Conservation (phyloP, 371 early-diverging fungal genomes). For the Modicella reniformis region DNA sequence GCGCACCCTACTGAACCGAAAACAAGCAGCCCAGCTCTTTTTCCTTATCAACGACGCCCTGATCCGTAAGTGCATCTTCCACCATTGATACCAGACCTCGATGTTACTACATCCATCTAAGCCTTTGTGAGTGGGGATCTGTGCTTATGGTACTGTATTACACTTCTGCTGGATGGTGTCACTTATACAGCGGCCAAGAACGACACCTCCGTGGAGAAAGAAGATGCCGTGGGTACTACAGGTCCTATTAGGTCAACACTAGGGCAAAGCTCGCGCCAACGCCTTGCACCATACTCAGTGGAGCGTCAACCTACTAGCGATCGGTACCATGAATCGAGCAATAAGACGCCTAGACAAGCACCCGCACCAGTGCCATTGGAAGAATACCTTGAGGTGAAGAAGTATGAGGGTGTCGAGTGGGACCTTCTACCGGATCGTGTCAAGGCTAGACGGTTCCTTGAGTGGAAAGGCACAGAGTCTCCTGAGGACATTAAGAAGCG, state of each 20-base stretch:
- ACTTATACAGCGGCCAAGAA: slow-evolving; percentile 1
- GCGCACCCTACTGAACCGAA: slow-evolving; percentile 22
- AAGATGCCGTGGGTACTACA: background rate
- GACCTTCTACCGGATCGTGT: slow-evolving; percentile 32
- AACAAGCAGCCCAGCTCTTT: slow-evolving; percentile 27
- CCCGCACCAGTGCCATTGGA: slow-evolving; percentile 24
- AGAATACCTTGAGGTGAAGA: slow-evolving; percentile 46
- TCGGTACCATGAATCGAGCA: slow-evolving; percentile 4
- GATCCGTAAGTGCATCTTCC: slow-evolving; percentile 20
- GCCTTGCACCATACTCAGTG: slow-evolving; percentile 22
- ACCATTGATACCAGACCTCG: no score
- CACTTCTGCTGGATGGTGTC: slow-evolving; percentile 22
- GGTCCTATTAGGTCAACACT: background rate
- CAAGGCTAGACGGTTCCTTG: slow-evolving; percentile 31
- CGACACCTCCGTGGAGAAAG: background rate
- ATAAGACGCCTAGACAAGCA: slow-evolving; percentile 2
- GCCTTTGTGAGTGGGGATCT: no score
- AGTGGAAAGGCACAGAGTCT: slow-evolving; percentile 47
- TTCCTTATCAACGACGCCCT: slow-evolving; percentile 33
- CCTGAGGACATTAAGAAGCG: slow-evolving; percentile 34
- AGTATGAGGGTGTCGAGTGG: slow-evolving; percentile 46
- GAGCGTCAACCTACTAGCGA: slow-evolving; percentile 18
- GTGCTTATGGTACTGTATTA: no score
- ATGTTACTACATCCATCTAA: no score
- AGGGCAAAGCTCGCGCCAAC: background rate